These are phyloP conservation scores for Elaphomyces granulatus DNA, from an alignment of 495 filamentous ascomycete genomes.

Conservation along the genomic window DNA sequence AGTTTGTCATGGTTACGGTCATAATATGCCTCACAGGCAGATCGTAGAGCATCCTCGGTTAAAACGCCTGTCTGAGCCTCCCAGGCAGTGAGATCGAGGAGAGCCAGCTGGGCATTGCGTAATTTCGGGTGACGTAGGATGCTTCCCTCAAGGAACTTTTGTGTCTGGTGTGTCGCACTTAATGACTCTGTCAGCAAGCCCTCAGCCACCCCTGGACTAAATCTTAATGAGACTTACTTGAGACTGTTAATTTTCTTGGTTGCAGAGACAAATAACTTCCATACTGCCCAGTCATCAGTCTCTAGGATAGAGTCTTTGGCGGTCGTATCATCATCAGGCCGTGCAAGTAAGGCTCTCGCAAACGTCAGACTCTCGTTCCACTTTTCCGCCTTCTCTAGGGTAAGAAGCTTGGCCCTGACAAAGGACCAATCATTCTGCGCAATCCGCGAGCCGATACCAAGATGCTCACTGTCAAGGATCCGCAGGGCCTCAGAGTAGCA, in stretches of 20 bases:
- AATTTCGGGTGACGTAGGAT: slow-evolving; percentile 25
- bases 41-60: slow-evolving; percentile 23
- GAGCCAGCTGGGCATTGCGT: slow-evolving; percentile 35
- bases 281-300: slow-evolving; percentile 44
- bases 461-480: slow-evolving; percentile 35
- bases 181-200: no score
- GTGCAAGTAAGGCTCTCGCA: slow-evolving; percentile 25
- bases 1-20: slow-evolving; percentile 34
- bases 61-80: slow-evolving; percentile 18
- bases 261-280: slow-evolving; percentile 29
- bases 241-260: slow-evolving; percentile 16
- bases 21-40: slow-evolving; percentile 35
- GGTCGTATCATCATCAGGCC: slow-evolving; percentile 21
- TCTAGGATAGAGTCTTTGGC: slow-evolving; percentile 17
- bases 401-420: slow-evolving; percentile 29
- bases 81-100: slow-evolving; percentile 16
- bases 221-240: slow-evolving; percentile 23
- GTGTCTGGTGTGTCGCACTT: slow-evolving; percentile 20
- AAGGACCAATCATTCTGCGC: slow-evolving; percentile 39
- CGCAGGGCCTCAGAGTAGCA: slow-evolving; percentile 33
- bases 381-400: slow-evolving; percentile 27
- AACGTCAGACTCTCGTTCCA: slow-evolving; percentile 35
- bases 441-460: slow-evolving; percentile 36
- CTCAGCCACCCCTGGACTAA: no score
- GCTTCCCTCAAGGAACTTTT: slow-evolving; percentile 23